These are phyloP conservation scores for Breviolum minutum DNA, from an alignment of 73 alveolate genomes.

Conservation along the genomic window DNA sequence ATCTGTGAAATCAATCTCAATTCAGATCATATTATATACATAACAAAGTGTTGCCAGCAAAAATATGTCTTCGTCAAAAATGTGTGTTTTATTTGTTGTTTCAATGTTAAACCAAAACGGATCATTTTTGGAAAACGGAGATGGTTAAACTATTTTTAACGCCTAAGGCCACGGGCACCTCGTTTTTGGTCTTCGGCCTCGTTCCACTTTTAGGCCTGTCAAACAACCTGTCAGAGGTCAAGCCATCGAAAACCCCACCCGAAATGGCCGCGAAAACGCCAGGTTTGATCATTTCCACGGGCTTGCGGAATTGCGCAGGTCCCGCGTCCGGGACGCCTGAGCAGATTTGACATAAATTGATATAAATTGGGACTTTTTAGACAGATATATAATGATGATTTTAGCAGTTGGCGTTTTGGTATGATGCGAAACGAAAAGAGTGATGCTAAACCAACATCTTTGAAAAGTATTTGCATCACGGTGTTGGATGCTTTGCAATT, in stretches of 20 bases:
- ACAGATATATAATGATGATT: neutral
- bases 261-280: neutral
- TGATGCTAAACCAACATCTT: too few species aligned
- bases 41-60: too few species aligned
- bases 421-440: neutral
- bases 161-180: conserved; percentile 61
- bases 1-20: too few species aligned
- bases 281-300: conserved; percentile 57
- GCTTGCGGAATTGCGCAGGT: conserved; percentile 67
- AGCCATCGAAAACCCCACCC: neutral
- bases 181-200: conserved; percentile 75
- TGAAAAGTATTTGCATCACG: neutral
- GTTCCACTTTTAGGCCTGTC: conserved; percentile 65
- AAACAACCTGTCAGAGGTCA: neutral
- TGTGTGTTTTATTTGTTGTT: too few species aligned
- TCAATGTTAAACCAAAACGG: too few species aligned
- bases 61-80: too few species aligned
- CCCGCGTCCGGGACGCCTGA: conserved; percentile 22
- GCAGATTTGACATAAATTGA: neutral
- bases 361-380: neutral
- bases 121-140: too few species aligned
- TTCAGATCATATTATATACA: too few species aligned
- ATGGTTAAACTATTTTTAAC: too few species aligned
- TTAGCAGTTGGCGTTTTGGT: neutral
- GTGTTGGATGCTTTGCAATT: neutral